Evolutionary conservation across 2,329 filamentous ascomycete species (phyloP), one percentile per base, ranked within the genome.

Genomic region (Dactylella cylindrospora): DNA sequence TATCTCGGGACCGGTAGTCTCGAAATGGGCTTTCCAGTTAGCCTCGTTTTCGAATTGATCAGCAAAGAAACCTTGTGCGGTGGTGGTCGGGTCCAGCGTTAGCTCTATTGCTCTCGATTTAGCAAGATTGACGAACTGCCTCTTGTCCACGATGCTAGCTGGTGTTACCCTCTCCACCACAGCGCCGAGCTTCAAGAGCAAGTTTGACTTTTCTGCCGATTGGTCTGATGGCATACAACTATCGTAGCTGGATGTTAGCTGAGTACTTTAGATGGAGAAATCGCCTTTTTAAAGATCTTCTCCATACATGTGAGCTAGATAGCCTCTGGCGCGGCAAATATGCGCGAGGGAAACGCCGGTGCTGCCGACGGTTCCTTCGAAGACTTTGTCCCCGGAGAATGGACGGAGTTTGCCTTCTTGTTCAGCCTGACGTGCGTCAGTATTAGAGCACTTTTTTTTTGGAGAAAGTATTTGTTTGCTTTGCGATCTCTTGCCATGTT

Each of bases 291-390:
- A n/a, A n/a, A n/a, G n/a, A n/a, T n/a, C n/a, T n/a, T n/a, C 13
- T 15, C 70, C 77, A 67, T 74, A 83, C 79, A 98, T 97, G 74
- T 97, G 88, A 25, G 90, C 90, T 66, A 85, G 81, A 76, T 97
- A 97, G 26, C 93, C 93, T 72, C 84, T 81, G 17, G 93, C 90
- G 67, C 90, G 81, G 43, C 89, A 90, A 44, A 98, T 82, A 0
- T 88, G 88, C 2, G 93, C 93, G 7, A 98, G 79, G 12, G 90
- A 96, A 68, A 98, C 97, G 17, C 93, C 93, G 0, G 93, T 98
- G 71, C 88, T 95, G 60, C 93, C 93, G 12, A 95, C 90, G 1
- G 93, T 98, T 66, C 93, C 93, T 76, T 98, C 93, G 74, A 97
- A 98, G 70, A 98, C 90, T 35, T 88, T 94, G 72, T 98, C 93